Percentiles rank a stretch among this genome's conserved stretches.
phyloP scores from a whole-genome alignment of 495 filamentous ascomycete genomes.

The Hyaloscypha bicolor region DNA sequence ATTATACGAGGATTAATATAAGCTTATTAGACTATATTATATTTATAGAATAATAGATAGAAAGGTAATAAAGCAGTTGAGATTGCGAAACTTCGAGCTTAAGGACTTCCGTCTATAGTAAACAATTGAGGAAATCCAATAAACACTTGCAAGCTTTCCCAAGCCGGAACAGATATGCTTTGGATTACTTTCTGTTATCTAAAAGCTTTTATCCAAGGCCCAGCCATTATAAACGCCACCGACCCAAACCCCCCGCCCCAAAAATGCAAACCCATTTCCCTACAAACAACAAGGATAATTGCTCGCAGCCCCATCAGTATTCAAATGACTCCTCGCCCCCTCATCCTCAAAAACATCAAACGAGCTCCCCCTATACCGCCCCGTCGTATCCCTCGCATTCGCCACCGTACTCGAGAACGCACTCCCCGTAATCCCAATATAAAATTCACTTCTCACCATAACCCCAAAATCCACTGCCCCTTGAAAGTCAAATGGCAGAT shows the following conservation, averaged over 20 bases:
- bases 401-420: constrained; percentile 30
- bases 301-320: constrained; percentile 27
- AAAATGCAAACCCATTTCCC: background rate
- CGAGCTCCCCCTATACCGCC: constrained; percentile 30
- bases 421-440: constrained; percentile 33
- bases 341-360: constrained; percentile 25
- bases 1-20: too few species aligned
- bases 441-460: constrained; percentile 29
- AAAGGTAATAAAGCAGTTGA: too few species aligned
- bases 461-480: constrained; percentile 33
- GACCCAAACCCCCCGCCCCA: background rate
- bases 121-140: too few species aligned
- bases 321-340: constrained; percentile 31
- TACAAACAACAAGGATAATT: constrained; percentile 33
- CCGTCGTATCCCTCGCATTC: constrained; percentile 32
- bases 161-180: too few species aligned
- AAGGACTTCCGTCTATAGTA: too few species aligned
- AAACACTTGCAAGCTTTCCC: too few species aligned
- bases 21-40: too few species aligned
- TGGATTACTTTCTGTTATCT: too few species aligned
- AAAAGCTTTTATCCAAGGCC: too few species aligned
- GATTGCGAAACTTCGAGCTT: too few species aligned
- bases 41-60: too few species aligned
- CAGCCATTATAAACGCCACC: too few species aligned
- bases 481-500: constrained; percentile 33